Percentiles rank a stretch among this genome's conserved stretches.
Evolutionary conservation across 371 early-diverging fungal genomes (phyloP).

Genomic region (Mortierella sp.): DNA sequence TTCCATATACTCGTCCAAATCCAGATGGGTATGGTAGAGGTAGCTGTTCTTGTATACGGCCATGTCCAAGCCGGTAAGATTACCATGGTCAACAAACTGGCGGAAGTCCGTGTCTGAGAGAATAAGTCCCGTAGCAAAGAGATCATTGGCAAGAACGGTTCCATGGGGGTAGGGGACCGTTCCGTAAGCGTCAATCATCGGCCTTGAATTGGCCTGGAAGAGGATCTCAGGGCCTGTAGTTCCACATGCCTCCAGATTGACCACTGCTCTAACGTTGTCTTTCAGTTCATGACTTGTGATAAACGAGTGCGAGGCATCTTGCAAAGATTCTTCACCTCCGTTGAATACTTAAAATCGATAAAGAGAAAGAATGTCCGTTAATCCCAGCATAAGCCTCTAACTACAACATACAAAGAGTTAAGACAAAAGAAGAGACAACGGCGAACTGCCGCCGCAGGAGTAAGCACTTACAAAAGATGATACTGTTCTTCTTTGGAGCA

Average conservation of each 20-base stretch:
- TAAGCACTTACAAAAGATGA: conserved; percentile 65
- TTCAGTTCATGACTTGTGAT: conserved; percentile 69
- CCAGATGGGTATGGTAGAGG: conserved; percentile 79
- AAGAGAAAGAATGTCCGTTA: conserved; percentile 9
- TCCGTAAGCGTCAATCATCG: conserved; percentile 77
- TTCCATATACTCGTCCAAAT: conserved; percentile 66
- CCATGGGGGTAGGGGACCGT: conserved; percentile 78
- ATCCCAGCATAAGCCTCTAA: not conserved
- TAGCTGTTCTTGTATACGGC: conserved; percentile 79
- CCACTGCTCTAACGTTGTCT: conserved; percentile 68
- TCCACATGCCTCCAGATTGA: conserved; percentile 83
- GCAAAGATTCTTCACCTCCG: conserved; percentile 82
- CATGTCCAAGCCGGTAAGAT: conserved; percentile 75
- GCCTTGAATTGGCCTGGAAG: conserved; percentile 78
- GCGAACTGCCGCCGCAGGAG: not conserved
- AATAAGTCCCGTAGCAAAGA: conserved; percentile 78
- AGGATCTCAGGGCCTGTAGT: conserved; percentile 75
- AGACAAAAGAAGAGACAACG: not conserved
- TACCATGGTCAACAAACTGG: conserved; percentile 78
- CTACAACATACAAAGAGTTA: not conserved
- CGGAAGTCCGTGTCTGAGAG: conserved; percentile 81
- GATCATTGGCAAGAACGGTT: conserved; percentile 75
- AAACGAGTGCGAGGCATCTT: conserved; percentile 82
- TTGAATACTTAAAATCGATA: conserved; percentile 67
- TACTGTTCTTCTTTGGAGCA: conserved; percentile 58